A percentile compares a stretch with the other conserved stretches of the same genome.
Conservation (phyloP, 306 rosid genomes). For the Malus orientalis region DNA sequence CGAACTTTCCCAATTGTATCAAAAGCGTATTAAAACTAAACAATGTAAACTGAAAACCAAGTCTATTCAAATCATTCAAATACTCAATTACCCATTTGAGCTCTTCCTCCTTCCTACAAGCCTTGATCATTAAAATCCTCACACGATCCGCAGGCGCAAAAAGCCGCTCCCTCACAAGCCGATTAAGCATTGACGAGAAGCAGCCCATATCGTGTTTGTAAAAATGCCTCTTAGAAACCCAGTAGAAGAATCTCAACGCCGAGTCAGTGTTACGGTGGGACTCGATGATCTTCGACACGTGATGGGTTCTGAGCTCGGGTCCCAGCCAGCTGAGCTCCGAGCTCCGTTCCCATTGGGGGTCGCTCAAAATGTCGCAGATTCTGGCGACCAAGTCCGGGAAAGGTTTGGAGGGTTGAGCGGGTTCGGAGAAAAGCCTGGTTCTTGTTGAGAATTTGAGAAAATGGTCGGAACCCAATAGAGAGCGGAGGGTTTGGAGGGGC, state of each 20-base stretch:
- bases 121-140: slow-evolving; percentile 32
- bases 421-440: slow-evolving; percentile 3
- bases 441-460: slow-evolving; percentile 13
- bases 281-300: slow-evolving; percentile 19
- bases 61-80: slow-evolving; percentile 16
- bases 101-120: slow-evolving; percentile 28
- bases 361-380: slow-evolving; percentile 23
- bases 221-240: slow-evolving; percentile 22
- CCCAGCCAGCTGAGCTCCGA: slow-evolving; percentile 20
- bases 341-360: slow-evolving; percentile 28
- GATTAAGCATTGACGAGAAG: slow-evolving; percentile 28
- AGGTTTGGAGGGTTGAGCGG: slow-evolving; percentile 1
- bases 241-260: slow-evolving; percentile 33
- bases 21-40: slow-evolving; percentile 38
- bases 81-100: slow-evolving; percentile 18
- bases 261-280: slow-evolving; percentile 21
- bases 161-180: slow-evolving; percentile 21
- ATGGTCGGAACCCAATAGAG: slow-evolving; percentile 19
- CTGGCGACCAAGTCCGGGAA: slow-evolving; percentile 11
- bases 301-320: slow-evolving; percentile 15
- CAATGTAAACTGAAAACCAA: slow-evolving; percentile 30
- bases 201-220: slow-evolving; percentile 24
- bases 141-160: slow-evolving; percentile 29
- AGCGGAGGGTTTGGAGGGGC: slow-evolving; percentile 16
- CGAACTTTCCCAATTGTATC: slow-evolving; percentile 37